Evolutionary conservation across 2,329 filamentous ascomycete species (phyloP).

Genomic region (Trichophyton equinum): DNA sequence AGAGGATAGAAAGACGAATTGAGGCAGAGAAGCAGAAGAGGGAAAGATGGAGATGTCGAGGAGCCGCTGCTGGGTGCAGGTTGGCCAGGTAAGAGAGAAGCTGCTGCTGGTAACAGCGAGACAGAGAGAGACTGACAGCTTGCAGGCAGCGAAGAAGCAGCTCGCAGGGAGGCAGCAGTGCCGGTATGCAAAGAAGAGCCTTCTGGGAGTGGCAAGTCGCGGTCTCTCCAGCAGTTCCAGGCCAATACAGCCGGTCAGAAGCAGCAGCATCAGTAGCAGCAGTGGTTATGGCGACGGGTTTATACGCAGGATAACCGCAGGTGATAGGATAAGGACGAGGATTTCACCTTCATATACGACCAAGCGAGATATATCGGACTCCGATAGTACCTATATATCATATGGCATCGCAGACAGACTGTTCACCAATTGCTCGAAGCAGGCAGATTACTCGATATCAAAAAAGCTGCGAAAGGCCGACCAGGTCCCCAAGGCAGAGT

Average conservation of each 20-base stretch:
- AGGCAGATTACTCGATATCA: conserved; percentile 66
- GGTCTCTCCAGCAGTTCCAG: background rate
- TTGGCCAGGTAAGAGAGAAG: background rate
- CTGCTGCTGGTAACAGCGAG: background rate
- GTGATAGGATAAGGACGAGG: no score
- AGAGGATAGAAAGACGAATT: no score
- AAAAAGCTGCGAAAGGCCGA: conserved; percentile 53
- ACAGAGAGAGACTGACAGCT: background rate
- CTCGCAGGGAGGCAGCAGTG: background rate
- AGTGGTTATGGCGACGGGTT: background rate
- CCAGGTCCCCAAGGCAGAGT: conserved; percentile 53
- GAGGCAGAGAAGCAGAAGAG: background rate
- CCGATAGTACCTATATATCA: conserved; percentile 58
- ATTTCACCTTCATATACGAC: background rate
- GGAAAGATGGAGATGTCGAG: background rate
- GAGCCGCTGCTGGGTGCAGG: background rate
- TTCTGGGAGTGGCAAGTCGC: background rate
- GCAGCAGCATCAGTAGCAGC: no score
- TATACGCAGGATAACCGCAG: no score
- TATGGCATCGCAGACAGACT: conserved; percentile 67
- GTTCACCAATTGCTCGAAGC: conserved; percentile 59
- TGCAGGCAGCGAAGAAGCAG: background rate
- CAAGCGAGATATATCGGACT: background rate
- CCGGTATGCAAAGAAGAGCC: background rate
- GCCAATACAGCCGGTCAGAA: no score